Evolutionary conservation across 2,329 filamentous ascomycete genomes (phyloP), one percentile per base, ranked within the genome.

Genomic region (Xylariaceae sp.): DNA sequence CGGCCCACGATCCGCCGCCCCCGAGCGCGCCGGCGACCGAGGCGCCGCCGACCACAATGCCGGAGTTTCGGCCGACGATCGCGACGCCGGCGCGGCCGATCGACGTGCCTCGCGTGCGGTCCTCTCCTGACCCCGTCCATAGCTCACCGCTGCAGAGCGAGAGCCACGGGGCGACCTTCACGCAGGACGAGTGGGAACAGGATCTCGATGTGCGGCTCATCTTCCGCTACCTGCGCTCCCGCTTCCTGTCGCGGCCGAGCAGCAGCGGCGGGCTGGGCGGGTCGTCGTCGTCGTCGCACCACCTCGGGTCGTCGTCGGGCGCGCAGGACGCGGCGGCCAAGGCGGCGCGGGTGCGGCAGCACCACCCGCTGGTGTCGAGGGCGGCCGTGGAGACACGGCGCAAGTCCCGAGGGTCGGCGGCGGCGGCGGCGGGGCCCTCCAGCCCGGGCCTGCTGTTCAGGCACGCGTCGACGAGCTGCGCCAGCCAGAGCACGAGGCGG

Each of bases 171-270:
- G 15, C 45, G 4, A 42, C 57, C 1, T 77, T 77, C 41, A 75
- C 72, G 1, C 69, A 85, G 48, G 84, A 92, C 22, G 92, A 94
- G 53, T 98, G 92, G 92, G 89, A 96, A 60, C 80, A 82, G 39
- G 85, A 94, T 34, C 72, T 96, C 5, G 89, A 96, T 51, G 76
- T 95, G 44, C 84, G 83, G 53, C 83, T 94, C 56, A 84, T 96
- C 21, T 96, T 96, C 64, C 78, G 80, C 31, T 96, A 92, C 53
- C 70, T 94, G 19, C 76, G 80, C 37, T 83, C 77, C 13, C 79
- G 85, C 38, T 90, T 94, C 57, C 68, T 76, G 37, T 65, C 73
- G 12, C 63, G 65, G 5, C 55, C 66, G 14, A 56, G 59, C 34
- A 58, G 64, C 40, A 58, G 51, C 45, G 58, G 66, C 16, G 59